Percentiles rank a stretch among this genome's conserved stretches.
These are phyloP conservation scores for Lablab purpureus DNA, from an alignment of 306 rosid species.

Conservation along the genomic window DNA sequence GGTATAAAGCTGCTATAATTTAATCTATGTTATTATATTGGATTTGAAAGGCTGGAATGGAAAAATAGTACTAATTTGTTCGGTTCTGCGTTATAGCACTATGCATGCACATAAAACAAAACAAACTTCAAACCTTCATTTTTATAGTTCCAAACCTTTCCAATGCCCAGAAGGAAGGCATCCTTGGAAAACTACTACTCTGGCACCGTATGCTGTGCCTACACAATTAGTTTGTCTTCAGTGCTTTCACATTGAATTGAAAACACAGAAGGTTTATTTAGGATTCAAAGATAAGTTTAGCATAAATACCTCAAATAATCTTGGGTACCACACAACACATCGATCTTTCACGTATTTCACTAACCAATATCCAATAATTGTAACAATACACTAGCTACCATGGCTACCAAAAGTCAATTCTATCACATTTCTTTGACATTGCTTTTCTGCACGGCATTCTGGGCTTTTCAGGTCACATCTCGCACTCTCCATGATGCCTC, in stretches of 20 bases:
- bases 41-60: too few relatives aligned
- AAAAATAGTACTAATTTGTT: too few relatives aligned
- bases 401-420: slow-evolving; percentile 39
- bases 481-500: slow-evolving; percentile 51
- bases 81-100: too few relatives aligned
- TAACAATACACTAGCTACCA: not conserved
- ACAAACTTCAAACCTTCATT: not conserved
- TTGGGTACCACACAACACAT: slow-evolving; percentile 9
- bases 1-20: too few relatives aligned
- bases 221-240: too few relatives aligned
- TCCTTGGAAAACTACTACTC: too few relatives aligned
- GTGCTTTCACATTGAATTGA: not conserved
- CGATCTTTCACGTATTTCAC: slow-evolving; percentile 21
- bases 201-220: too few relatives aligned
- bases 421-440: slow-evolving; percentile 36
- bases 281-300: slow-evolving; percentile 5
- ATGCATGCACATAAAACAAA: not conserved
- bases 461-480: slow-evolving; percentile 44
- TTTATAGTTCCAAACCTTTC: too few relatives aligned
- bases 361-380: not conserved
- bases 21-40: too few relatives aligned
- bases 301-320: not conserved
- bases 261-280: not conserved
- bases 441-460: slow-evolving; percentile 43
- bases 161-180: not conserved